phyloP scores from a whole-genome alignment of 106 monocot species.

The Vanilla planifolia region DNA sequence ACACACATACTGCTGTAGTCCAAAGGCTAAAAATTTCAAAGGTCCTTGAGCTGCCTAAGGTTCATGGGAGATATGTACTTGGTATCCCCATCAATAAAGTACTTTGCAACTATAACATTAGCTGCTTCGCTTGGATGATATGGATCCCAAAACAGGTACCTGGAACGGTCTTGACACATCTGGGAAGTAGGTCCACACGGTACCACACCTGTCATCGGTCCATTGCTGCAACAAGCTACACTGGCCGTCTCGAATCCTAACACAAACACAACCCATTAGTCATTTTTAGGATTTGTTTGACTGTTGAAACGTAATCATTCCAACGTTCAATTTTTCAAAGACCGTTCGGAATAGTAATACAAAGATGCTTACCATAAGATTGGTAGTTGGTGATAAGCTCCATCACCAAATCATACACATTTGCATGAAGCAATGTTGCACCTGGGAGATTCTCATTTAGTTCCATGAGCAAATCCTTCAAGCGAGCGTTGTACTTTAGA shows the following conservation, averaged over 20 bases:
- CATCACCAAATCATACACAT: conserved; percentile 78
- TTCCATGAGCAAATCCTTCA: conserved; percentile 51
- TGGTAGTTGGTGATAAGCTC: conserved; percentile 62
- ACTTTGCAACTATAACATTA: conserved; percentile 54
- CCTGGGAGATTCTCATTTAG: conserved; percentile 59
- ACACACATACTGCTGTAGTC: too few relatives aligned
- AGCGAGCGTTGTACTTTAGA: conserved; percentile 34
- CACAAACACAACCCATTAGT: neutral
- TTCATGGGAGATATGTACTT: conserved; percentile 68
- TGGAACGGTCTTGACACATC: conserved; percentile 41
- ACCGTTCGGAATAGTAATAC: too few relatives aligned
- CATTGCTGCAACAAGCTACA: conserved; percentile 65
- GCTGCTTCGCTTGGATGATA: conserved; percentile 90
- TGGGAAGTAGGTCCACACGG: conserved; percentile 65
- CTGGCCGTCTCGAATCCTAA: conserved; percentile 69
- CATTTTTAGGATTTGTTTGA: too few relatives aligned
- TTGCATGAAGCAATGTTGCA: conserved; percentile 67
- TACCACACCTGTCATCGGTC: conserved; percentile 53
- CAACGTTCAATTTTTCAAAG: too few relatives aligned
- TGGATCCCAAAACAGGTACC: conserved; percentile 81
- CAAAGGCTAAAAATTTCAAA: conserved; percentile 1
- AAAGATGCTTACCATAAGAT: conserved; percentile 41
- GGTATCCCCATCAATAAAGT: conserved; percentile 53
- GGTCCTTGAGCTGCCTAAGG: conserved; percentile 38
- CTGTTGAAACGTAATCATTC: too few relatives aligned